A percentile compares a stretch with the other conserved stretches of the same genome.
Evolutionary conservation across 768 basidiomycete species (phyloP).

Genomic region (Tulasnella sp.): DNA sequence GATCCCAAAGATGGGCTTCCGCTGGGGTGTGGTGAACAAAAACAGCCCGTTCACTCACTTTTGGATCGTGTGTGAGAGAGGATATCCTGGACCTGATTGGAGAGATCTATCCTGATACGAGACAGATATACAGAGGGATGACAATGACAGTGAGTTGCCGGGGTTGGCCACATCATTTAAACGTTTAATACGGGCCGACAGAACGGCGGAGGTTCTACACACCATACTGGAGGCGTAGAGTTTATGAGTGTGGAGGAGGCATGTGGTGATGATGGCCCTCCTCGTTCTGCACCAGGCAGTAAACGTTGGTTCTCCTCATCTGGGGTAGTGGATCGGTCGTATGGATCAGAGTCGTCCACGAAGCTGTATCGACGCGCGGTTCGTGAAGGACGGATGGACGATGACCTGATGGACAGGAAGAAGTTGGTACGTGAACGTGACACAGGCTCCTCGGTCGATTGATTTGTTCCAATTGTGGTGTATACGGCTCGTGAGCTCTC

Average conservation of each 20-base stretch:
- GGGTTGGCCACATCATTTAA: background rate
- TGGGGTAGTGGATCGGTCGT: constrained; percentile 29
- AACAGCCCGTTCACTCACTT: constrained; percentile 44
- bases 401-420: constrained; percentile 89
- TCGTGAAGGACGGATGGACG: constrained; percentile 27
- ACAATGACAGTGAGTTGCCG: constrained; percentile 20
- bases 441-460: constrained; percentile 13
- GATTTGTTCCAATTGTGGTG: background rate
- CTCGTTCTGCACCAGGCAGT: constrained; percentile 24
- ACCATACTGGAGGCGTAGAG: constrained; percentile 81
- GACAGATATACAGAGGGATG: constrained; percentile 15
- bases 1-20: no score
- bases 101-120: constrained; percentile 63
- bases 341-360: constrained; percentile 38
- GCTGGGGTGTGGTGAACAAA: no score
- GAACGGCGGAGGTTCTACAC: constrained; percentile 22
- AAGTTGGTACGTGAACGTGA: constrained; percentile 84
- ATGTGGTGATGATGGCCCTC: constrained; percentile 22
- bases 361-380: constrained; percentile 20
- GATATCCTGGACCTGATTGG: constrained; percentile 79
- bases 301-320: constrained; percentile 57
- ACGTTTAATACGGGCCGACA: background rate
- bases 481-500: constrained; percentile 3
- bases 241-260: constrained; percentile 41
- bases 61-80: constrained; percentile 59